These are phyloP conservation scores for Calamus simplicifolius DNA, from an alignment of 176 grass and related monocot species.

Conservation along the genomic window DNA sequence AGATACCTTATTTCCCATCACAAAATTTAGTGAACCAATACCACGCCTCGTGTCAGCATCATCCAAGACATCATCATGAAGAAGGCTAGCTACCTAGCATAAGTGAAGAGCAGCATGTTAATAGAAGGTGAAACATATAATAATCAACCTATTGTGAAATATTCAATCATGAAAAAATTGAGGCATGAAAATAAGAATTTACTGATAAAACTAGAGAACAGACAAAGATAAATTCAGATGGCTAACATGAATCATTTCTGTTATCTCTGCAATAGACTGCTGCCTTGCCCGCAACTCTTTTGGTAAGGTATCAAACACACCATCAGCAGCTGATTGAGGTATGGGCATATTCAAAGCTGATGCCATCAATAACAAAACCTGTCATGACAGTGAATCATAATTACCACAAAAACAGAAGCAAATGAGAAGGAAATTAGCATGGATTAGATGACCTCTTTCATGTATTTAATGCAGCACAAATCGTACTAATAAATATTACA, in stretches of 20 bases:
- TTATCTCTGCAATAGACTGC: conserved; percentile 80
- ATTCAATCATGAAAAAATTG: too few species aligned
- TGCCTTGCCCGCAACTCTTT: conserved; percentile 57
- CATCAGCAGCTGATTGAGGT: conserved; percentile 14
- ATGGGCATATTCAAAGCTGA: conserved; percentile 82
- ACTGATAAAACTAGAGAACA: too few species aligned
- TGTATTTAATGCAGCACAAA: too few species aligned
- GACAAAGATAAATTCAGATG: neutral
- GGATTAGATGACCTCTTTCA: too few species aligned
- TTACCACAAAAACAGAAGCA: too few species aligned
- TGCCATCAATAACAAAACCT: conserved; percentile 93
- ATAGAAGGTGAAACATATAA: too few species aligned
- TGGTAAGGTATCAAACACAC: neutral
- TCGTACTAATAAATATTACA: too few species aligned
- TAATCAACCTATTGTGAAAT: too few species aligned
- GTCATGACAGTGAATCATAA: neutral
- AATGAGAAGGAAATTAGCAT: too few species aligned
- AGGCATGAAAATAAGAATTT: too few species aligned
- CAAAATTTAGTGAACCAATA: conserved; percentile 75
- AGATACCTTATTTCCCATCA: conserved; percentile 96
- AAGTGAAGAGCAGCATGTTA: too few species aligned
- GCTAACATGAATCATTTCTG: conserved; percentile 99
- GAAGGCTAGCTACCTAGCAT: conserved; percentile 76
- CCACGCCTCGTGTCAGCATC: conserved; percentile 97
- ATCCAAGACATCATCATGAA: conserved; percentile 96